These are phyloP conservation scores for Gossypium sturtianum DNA, from an alignment of 345 rosid species.

Conservation along the genomic window DNA sequence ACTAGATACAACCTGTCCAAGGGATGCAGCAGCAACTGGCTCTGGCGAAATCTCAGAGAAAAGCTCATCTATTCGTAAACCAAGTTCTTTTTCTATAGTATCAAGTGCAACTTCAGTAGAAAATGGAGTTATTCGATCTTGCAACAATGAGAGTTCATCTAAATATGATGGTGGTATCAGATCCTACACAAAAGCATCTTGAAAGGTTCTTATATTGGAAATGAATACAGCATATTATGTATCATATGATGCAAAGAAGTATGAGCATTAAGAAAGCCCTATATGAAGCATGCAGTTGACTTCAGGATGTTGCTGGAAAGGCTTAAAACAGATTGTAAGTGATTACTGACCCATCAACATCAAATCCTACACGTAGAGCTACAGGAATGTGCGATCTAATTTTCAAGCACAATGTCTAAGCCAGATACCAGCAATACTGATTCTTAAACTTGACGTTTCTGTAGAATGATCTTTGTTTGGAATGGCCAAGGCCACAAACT, in stretches of 20 bases:
- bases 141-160: constrained; percentile 79
- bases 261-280: not conserved
- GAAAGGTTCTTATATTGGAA: not conserved
- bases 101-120: constrained; percentile 71
- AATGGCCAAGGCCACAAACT: not conserved
- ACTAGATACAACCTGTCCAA: constrained; percentile 61
- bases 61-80: constrained; percentile 54
- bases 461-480: not conserved
- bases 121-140: constrained; percentile 91
- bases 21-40: constrained; percentile 91
- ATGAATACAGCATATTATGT: not conserved
- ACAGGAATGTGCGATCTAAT: not conserved
- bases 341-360: not conserved
- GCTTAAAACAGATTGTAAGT: not conserved
- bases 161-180: constrained; percentile 79
- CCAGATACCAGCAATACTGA: not conserved
- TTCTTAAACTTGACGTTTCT: not conserved
- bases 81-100: constrained; percentile 74
- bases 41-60: constrained; percentile 91
- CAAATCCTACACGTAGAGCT: not conserved
- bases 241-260: not conserved
- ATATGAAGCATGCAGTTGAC: not conserved
- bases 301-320: not conserved
- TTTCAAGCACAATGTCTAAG: not conserved
- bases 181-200: constrained; percentile 44